A percentile compares a stretch with the other conserved stretches of the same genome.
phyloP scores from a whole-genome alignment of 441 rosid species.

The Viola pubescens region DNA sequence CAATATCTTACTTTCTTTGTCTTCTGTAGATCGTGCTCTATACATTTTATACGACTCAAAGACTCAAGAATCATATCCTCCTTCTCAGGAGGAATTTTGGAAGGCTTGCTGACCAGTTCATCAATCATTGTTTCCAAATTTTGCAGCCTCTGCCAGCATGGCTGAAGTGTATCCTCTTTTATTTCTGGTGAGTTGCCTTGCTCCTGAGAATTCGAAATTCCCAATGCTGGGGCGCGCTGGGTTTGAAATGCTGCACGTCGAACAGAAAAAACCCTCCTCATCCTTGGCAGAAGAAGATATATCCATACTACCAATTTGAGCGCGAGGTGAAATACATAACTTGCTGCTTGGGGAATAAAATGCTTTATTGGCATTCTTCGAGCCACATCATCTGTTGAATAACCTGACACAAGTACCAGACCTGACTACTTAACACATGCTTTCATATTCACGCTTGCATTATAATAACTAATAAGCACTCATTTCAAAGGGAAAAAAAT shows the following conservation, averaged over 20 bases:
- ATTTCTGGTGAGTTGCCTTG: constrained; percentile 29
- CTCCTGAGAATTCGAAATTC: constrained; percentile 33
- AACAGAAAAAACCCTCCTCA: constrained; percentile 31
- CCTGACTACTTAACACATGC: too few species aligned
- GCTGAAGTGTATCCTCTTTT: constrained; percentile 45
- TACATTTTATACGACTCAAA: constrained; percentile 65
- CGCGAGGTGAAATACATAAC: constrained; percentile 29
- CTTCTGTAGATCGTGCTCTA: constrained; percentile 83
- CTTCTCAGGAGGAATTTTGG: constrained; percentile 78
- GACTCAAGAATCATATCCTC: constrained; percentile 83
- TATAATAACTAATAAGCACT: too few species aligned
- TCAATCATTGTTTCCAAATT: constrained; percentile 61
- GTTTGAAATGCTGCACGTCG: constrained; percentile 24
- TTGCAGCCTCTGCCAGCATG: constrained; percentile 89
- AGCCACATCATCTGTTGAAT: constrained; percentile 15
- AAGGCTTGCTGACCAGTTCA: constrained; percentile 57
- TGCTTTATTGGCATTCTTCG: constrained; percentile 30
- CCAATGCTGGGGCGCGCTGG: constrained; percentile 29
- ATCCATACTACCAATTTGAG: constrained; percentile 47
- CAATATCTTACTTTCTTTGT: constrained; percentile 53
- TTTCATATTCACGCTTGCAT: too few species aligned
- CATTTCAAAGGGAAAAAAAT: not conserved
- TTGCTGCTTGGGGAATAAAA: constrained; percentile 30
- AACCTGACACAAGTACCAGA: too few species aligned
- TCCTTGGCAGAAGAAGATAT: constrained; percentile 36